Evolutionary conservation across 345 rosid species (phyloP).

Genomic region (Salix viminalis): DNA sequence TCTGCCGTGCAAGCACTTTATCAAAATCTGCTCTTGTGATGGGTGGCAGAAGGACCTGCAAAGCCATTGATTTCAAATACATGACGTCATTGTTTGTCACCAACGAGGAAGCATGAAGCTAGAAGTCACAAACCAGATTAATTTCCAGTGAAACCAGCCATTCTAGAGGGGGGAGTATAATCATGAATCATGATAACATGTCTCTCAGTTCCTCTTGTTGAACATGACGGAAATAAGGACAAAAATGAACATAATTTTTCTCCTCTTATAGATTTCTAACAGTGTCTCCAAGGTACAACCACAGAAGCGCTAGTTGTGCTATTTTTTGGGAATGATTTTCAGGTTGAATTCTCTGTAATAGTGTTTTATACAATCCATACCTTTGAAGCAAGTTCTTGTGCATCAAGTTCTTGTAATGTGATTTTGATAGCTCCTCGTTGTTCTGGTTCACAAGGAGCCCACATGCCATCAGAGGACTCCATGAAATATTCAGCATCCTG

Average conservation of each 20-base stretch:
- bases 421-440: conserved; percentile 71
- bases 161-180: background rate
- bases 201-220: background rate
- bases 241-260: background rate
- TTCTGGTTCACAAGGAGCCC: conserved; percentile 81
- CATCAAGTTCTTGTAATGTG: conserved; percentile 72
- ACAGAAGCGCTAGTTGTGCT: background rate
- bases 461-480: conserved; percentile 51
- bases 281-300: background rate
- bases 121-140: background rate
- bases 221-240: too few species aligned
- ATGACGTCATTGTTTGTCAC: background rate
- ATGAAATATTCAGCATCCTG: conserved; percentile 74
- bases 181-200: background rate
- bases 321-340: background rate
- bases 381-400: conserved; percentile 62
- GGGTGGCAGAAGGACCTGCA: conserved; percentile 84
- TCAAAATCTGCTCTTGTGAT: conserved; percentile 75
- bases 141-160: background rate
- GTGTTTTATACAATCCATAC: conserved; percentile 25
- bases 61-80: background rate
- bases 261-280: background rate
- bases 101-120: background rate
- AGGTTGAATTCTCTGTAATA: background rate
- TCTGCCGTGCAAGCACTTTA: conserved; percentile 84